Percentiles rank a stretch among this genome's conserved stretches.
phyloP scores from a whole-genome alignment of 768 basidiomycete species.

The Phanerodontia chrysosporium region DNA sequence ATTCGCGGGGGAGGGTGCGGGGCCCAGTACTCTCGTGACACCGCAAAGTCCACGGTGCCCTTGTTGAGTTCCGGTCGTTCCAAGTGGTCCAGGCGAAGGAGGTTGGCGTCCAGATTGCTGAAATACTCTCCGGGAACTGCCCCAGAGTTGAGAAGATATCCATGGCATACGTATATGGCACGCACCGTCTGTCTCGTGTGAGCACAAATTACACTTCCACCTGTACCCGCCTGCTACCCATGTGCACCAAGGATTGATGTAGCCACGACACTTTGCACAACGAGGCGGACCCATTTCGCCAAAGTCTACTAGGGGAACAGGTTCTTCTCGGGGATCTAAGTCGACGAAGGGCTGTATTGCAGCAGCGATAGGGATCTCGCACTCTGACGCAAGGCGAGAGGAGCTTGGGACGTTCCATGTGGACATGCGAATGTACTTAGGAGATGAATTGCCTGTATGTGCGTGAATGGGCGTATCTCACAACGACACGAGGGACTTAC shows the following conservation, averaged over 20 bases:
- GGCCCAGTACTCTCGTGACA: conserved; percentile 81
- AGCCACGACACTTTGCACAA: conserved; percentile 80
- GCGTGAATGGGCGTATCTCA: neutral
- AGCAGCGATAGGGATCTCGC: conserved; percentile 80
- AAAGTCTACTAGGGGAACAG: conserved; percentile 72
- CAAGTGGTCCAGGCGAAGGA: conserved; percentile 74
- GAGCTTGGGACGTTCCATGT: conserved; percentile 87
- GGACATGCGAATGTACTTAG: conserved; percentile 84
- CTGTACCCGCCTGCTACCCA: conserved; percentile 79
- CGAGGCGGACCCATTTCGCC: conserved; percentile 74
- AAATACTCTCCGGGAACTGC: conserved; percentile 81
- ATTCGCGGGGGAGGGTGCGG: conserved; percentile 55
- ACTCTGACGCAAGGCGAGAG: conserved; percentile 73
- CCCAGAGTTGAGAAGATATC: neutral
- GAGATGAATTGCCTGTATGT: conserved; percentile 76
- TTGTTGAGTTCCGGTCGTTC: conserved; percentile 83
- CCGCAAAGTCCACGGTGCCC: conserved; percentile 89
- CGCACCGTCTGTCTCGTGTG: conserved; percentile 80
- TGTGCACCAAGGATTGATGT: conserved; percentile 90
- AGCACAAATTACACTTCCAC: conserved; percentile 94
- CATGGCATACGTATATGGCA: neutral
- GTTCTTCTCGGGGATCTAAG: conserved; percentile 71
- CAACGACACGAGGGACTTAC: conserved; percentile 3
- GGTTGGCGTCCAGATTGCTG: conserved; percentile 72
- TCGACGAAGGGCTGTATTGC: conserved; percentile 90